phyloP scores from a whole-genome alignment of 1,139 yeast species.

The Zygoascus sp. region DNA sequence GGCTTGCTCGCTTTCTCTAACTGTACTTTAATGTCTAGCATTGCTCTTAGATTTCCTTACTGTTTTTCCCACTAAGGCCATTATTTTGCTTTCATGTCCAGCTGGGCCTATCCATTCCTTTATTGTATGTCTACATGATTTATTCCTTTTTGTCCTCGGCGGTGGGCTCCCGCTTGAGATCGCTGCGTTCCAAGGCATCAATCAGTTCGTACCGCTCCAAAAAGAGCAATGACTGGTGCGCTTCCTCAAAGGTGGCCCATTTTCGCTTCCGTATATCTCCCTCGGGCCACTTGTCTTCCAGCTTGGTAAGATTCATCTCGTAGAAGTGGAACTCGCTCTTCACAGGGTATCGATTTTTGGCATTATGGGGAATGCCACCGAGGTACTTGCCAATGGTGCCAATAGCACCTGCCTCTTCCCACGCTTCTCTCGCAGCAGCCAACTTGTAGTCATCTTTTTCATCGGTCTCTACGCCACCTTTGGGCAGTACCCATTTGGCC shows the following conservation, averaged over 20 bases:
- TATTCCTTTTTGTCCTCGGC: too few relatives aligned
- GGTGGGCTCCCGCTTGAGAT: too few relatives aligned
- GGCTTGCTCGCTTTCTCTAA: neutral
- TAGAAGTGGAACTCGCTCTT: constrained; percentile 79
- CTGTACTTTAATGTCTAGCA: too few relatives aligned
- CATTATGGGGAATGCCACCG: constrained; percentile 58
- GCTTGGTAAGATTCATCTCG: constrained; percentile 59
- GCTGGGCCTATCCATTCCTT: too few relatives aligned
- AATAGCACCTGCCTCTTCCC: constrained; percentile 96
- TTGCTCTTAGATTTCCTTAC: too few relatives aligned
- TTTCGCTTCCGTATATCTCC: constrained; percentile 50
- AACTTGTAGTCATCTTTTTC: constrained; percentile 48
- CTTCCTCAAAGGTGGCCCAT: constrained; percentile 76
- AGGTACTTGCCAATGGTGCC: constrained; percentile 54
- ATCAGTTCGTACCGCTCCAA: constrained; percentile 67
- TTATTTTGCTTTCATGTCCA: too few relatives aligned
- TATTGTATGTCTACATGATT: too few relatives aligned
- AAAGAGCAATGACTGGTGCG: constrained; percentile 55
- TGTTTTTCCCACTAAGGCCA: too few relatives aligned
- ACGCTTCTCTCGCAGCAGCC: constrained; percentile 80
- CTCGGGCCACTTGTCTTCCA: constrained; percentile 76
- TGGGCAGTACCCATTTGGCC: constrained; percentile 82
- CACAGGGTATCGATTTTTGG: constrained; percentile 43
- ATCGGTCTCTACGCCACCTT: constrained; percentile 91
- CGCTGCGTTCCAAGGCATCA: constrained; percentile 57